Base-by-base conservation (phyloP, 441 rosid genomes). In the Pelargonium citronellum region DNA sequence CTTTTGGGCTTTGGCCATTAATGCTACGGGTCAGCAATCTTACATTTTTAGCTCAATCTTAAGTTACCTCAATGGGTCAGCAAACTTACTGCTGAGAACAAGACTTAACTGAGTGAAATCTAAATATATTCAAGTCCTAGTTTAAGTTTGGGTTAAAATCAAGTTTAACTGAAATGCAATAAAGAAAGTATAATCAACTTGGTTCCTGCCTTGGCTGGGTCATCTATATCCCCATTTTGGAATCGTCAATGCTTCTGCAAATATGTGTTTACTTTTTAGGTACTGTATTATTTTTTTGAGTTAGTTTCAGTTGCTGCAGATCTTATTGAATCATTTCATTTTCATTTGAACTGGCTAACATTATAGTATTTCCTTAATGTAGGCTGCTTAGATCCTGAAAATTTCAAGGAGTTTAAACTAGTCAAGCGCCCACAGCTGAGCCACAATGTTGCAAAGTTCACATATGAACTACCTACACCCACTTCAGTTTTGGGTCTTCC, bases 371-470 rank as follows among this genome's bases (percentile, higher is more conserved):
- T 64, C 24, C 17, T 51, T 69, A 17, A 15, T 43, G 41, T 71
- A 84, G 86, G 81, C 53, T 80, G 83, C 80, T 77, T 85, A 73
- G 86, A 83, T 69, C 79, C 86, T 15, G 82, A 83, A 30, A 68
- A 66, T n/a, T 85, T 74, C 78, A 79, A 73, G 77, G 80, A 81
- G 69, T 85, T 82, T 69, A 77, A 81, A 72, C 82, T 85, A 16
- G 79, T 81, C 27, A 79, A 81, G 64, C 75, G 78, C 17, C 78
- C 77, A 16, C 71, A 74, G 34, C 82, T 84, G 68, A 82, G 82
- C 73, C 88, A 76, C 34, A 84, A 84, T 63, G 88, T 84, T 43
- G 79, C 86, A 4, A 83, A 79, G 72, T 85, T 83, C 57, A 67
- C 37, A 60, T 85, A 81, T 74, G 79, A 80, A 62, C 88, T 85